phyloP scores from a whole-genome alignment of 129 eudicot species.

The Silybum marianum region DNA sequence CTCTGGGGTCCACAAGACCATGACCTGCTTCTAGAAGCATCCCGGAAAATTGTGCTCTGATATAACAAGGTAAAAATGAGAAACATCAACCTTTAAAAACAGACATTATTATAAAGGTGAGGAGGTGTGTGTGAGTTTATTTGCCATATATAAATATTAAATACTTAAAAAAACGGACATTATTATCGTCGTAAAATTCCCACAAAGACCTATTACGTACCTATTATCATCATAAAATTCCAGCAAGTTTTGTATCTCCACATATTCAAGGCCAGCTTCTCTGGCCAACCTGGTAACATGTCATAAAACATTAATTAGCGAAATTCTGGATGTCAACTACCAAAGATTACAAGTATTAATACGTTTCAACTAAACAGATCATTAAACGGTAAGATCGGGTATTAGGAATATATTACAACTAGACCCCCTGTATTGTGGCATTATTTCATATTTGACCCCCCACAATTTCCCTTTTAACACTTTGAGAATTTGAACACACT shows the following conservation, averaged over 20 bases:
- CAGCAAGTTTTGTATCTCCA: slow-evolving; percentile 86
- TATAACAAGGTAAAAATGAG: slow-evolving; percentile 15
- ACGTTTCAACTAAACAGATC: neutral
- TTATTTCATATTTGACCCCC: neutral
- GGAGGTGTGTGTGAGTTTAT: too few species aligned
- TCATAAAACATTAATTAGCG: neutral
- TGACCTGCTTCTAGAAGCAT: slow-evolving; percentile 76
- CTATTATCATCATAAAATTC: slow-evolving; percentile 95
- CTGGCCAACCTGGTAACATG: slow-evolving; percentile 78
- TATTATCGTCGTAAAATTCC: too few species aligned
- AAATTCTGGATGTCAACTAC: neutral
- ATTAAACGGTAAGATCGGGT: neutral
- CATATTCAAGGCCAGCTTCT: slow-evolving; percentile 95
- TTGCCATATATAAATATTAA: too few species aligned
- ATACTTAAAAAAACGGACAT: neutral
- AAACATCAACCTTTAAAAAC: slow-evolving; percentile 8
- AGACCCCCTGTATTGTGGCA: neutral
- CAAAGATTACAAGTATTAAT: neutral
- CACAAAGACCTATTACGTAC: slow-evolving; percentile 37
- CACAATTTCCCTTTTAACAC: neutral
- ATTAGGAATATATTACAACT: neutral
- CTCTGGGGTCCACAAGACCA: slow-evolving; percentile 89
- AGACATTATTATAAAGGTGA: too few species aligned
- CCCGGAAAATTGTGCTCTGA: slow-evolving; percentile 78
- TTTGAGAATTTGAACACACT: neutral